Conservation (phyloP, 139 green algal species). For the Chlorella sorokiniana region DNA sequence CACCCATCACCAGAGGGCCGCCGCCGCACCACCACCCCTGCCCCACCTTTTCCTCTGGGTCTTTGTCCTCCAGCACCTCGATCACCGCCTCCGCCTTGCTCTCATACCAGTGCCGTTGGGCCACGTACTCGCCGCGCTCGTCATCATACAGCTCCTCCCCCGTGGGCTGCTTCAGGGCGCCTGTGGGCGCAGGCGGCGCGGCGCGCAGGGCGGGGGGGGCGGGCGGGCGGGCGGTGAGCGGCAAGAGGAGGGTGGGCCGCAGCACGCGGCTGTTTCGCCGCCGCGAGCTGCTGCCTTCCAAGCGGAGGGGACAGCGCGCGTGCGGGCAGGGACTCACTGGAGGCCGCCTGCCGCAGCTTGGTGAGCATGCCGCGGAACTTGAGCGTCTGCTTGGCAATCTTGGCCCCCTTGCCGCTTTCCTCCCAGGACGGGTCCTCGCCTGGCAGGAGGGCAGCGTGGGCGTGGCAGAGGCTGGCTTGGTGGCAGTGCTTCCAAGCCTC, state of each 20-base stretch:
- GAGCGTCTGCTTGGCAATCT: background rate
- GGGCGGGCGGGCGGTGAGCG: background rate
- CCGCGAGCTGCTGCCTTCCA: no score
- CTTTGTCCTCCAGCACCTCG: constrained; percentile 2
- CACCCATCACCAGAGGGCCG: no score
- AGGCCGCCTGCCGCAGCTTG: constrained; percentile 20
- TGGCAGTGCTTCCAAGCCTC: background rate
- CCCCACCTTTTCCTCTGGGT: constrained; percentile 30
- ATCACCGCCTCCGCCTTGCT: constrained; percentile 25
- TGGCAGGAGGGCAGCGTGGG: background rate
- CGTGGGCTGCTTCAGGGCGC: constrained; percentile 9
- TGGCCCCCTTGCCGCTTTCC: background rate
- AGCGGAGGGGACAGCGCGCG: background rate
- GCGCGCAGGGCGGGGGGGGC: background rate
- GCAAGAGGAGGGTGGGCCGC: background rate
- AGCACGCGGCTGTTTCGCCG: no score
- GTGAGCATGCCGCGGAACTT: constrained; percentile 19
- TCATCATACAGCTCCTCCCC: constrained; percentile 1
- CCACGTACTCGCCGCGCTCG: background rate
- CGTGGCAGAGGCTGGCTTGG: background rate
- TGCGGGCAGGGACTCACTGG: background rate
- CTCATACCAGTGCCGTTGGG: constrained; percentile 11
- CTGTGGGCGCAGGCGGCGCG: background rate
- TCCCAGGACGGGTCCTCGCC: constrained; percentile 15
- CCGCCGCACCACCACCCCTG: no score